phyloP scores from a whole-genome alignment of 257 asterid species.

The Ilex asprella region DNA sequence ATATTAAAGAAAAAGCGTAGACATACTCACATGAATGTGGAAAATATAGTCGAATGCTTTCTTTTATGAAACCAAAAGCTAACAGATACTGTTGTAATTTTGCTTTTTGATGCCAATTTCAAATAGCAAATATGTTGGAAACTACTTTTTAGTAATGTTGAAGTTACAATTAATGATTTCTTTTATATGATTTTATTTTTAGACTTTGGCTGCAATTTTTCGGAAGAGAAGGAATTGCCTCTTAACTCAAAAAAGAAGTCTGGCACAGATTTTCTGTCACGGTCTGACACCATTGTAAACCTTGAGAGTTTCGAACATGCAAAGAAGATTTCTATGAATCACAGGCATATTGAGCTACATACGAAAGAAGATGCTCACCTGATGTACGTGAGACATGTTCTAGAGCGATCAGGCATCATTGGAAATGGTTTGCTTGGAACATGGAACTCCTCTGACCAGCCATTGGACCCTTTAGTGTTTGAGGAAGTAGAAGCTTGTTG shows the following conservation, averaged over 20 bases:
- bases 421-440: constrained; percentile 22
- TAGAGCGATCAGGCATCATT: constrained; percentile 52
- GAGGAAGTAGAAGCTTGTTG: constrained; percentile 50
- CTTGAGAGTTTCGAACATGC: constrained; percentile 10
- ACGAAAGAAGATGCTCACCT: constrained; percentile 27
- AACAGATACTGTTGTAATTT: not conserved
- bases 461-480: constrained; percentile 39
- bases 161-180: not conserved
- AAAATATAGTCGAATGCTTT: too few relatives aligned
- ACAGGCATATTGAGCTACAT: constrained; percentile 1
- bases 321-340: constrained; percentile 1
- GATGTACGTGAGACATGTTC: constrained; percentile 47
- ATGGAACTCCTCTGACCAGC: constrained; percentile 50
- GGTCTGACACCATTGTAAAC: not conserved
- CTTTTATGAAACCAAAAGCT: too few relatives aligned
- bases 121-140: constrained; percentile 1
- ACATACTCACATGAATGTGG: too few relatives aligned
- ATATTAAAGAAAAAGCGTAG: too few relatives aligned
- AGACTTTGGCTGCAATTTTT: constrained; percentile 12
- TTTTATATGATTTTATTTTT: constrained; percentile 17
- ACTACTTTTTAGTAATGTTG: too few relatives aligned
- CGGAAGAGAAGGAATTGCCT: constrained; percentile 15
- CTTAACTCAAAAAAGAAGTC: constrained; percentile 5
- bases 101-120: not conserved
- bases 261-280: not conserved